Base-by-base conservation (phyloP, 1,139 yeast genomes). In the Spencermartinsiella ligniputridi region DNA sequence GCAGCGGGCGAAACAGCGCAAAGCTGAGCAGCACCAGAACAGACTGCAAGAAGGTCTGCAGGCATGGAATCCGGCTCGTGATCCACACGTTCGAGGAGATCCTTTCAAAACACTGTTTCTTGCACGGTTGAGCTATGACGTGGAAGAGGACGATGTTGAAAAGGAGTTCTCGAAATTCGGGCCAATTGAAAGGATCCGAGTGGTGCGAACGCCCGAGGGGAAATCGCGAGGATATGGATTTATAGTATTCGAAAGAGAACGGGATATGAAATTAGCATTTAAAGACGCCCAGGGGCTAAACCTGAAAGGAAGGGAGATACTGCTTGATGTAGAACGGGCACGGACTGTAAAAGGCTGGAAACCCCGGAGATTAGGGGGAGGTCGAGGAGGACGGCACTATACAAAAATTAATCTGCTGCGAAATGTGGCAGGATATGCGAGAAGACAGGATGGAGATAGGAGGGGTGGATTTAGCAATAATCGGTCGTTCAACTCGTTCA, bases 241-340 rank as follows among this genome's bases (percentile, higher is more conserved):
- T 61, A 70, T 90, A 1, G 83, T 83, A 3, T 90, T 78, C 63
- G 82, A 77, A 55, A 69, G 72, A 39, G 83, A 76, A 44, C 57
- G 63, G 15, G 85, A 77, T 55, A 83, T 84, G 50, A 73, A 71
- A 48, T 57, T 62, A 1, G 89, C 94, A 12, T 72, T 75, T n/a
- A 69, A 72, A 27, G 80, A 74, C 33, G 74, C 78, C 29, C 77
- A 82, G 24, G 79, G 87, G 0, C 62, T 78, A 20, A 76, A 61
- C 12, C 61, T 81, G 16, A 69, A 72, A 27, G 77, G 72, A 5
- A 67, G 89, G 37, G 69, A 74, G 3, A 71, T 84, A 3, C 64
- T 88, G 18, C 88, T 85, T 1, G 98, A 92, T 61, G 79, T 82
- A 22, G 97, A 89, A 59, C 69, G 97, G 45, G 95, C 95, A 1